These are phyloP conservation scores for Camellia sinensis DNA, from an alignment of 148 eudicot genomes.

Conservation along the genomic window DNA sequence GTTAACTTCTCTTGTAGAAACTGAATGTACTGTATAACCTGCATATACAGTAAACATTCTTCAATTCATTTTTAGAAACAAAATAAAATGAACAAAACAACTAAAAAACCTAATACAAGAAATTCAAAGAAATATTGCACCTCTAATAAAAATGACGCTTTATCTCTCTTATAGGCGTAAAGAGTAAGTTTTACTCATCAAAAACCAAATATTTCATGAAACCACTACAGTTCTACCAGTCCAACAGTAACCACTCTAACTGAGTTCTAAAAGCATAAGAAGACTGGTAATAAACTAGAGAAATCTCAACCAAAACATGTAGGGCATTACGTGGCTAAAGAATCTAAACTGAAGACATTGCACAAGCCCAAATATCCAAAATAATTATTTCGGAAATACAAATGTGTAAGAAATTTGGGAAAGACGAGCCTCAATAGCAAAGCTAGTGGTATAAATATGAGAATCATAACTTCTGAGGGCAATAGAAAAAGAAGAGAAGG, in stretches of 20 bases:
- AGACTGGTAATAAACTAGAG: neutral
- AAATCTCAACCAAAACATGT: neutral
- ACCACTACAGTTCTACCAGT: constrained; percentile 1
- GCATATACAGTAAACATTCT: constrained; percentile 22
- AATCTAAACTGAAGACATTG: neutral
- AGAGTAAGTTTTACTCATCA: no score
- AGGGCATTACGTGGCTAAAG: neutral
- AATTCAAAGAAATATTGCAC: constrained; percentile 35
- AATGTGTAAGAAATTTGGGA: neutral
- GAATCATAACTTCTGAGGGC: no score
- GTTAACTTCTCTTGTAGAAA: constrained; percentile 67
- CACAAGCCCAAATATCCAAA: neutral
- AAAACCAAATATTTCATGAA: neutral
- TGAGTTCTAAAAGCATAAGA: neutral
- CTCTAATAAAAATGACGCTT: constrained; percentile 93
- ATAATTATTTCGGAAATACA: neutral
- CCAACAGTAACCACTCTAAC: neutral
- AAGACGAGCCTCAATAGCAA: no score
- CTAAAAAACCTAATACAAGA: neutral
- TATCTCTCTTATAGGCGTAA: constrained; percentile 53
- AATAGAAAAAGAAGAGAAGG: no score
- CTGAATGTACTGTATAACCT: constrained; percentile 89
- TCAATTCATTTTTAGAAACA: neutral
- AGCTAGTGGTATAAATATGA: no score
- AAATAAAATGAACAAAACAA: neutral